phyloP scores from a whole-genome alignment of 2,329 filamentous ascomycete species.

The Fusarium sp. region DNA sequence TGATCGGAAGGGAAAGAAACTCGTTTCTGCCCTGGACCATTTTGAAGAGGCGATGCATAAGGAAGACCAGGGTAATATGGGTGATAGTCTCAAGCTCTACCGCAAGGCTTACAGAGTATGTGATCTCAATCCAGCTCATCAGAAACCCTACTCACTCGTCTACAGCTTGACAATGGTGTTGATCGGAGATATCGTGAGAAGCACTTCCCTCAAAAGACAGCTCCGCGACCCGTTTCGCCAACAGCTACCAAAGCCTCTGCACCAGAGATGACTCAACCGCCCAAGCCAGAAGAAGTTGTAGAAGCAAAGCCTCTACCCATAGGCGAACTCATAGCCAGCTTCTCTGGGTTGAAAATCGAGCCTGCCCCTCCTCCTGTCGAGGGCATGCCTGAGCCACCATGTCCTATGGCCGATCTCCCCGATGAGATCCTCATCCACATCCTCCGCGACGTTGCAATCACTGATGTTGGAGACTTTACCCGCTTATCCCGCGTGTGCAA shows the following conservation, averaged over 20 bases:
- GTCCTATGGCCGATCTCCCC: slow-evolving; percentile 79
- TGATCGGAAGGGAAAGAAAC: slow-evolving; percentile 52
- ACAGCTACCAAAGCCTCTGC: slow-evolving; percentile 19
- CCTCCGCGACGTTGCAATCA: slow-evolving; percentile 73
- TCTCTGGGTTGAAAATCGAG: slow-evolving; percentile 75
- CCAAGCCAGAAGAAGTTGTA: slow-evolving; percentile 57
- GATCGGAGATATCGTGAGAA: slow-evolving; percentile 91
- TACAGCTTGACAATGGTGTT: slow-evolving; percentile 76
- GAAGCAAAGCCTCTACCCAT: slow-evolving; percentile 60
- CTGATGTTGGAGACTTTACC: slow-evolving; percentile 80
- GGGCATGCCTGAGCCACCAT: slow-evolving; percentile 76
- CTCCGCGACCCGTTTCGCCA: slow-evolving; percentile 29
- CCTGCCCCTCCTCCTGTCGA: slow-evolving; percentile 74
- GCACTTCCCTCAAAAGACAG: slow-evolving; percentile 73
- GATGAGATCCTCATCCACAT: slow-evolving; percentile 88
- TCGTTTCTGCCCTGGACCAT: slow-evolving; percentile 84
- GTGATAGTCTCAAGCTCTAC: slow-evolving; percentile 89
- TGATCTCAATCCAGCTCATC: background rate
- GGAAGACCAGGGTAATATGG: slow-evolving; percentile 84
- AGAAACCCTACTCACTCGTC: background rate
- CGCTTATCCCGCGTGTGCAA: slow-evolving; percentile 86
- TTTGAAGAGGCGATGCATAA: slow-evolving; percentile 92
- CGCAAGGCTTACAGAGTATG: slow-evolving; percentile 85
- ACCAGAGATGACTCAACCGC: background rate
- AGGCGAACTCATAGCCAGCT: slow-evolving; percentile 78